Evolutionary conservation across 768 basidiomycete genomes (phyloP), one percentile per base, ranked within the genome.

Genomic region (Mycena polygramma): DNA sequence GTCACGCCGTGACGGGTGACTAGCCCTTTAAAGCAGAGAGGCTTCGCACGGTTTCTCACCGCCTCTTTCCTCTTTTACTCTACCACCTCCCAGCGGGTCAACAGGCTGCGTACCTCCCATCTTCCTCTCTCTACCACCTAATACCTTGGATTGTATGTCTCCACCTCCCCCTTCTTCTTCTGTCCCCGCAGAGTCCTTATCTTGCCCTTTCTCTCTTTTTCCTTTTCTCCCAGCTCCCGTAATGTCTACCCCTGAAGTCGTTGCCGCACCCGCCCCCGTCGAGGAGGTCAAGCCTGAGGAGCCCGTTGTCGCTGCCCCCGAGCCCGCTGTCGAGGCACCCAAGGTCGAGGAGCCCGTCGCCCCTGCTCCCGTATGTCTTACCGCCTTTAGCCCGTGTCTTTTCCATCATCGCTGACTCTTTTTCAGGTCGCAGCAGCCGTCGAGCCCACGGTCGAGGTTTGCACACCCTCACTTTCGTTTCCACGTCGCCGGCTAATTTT

Each of bases 201-300:
- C 73, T 55, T 35, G 1, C 60, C 70, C 71, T 66, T 71, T 68
- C 30, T 30, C 30, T 30, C 30, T 30, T 30, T 30, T 30, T 30
- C 30, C 30, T 30, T 30, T 30, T 30, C 30, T 30, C 30, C 48
- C 79, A 90, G 88, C 88, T 84, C 82, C 83, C 83, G 89, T 94
- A 94, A 95, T 96, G 93, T 94, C 94, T 87, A 88, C 92, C 82
- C 80, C 91, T 77, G 92, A 91, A 82, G 79, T 80, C 77, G 77
- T 81, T 71, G 76, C 81, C 75, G 83, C 83, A 77, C 85, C 78
- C 75, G 82, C 76, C 58, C 77, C 84, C 79, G 81, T 83, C 66
- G 90, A 90, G 81, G 91, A 89, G 79, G 81, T 83, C 68, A 87
- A 87, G 82, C 81, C 81, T 73, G 79, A 77, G 69, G 89, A 89